Evolutionary conservation across 495 filamentous ascomycete genomes (phyloP).

Genomic region (Lindgomyces ingoldianus): DNA sequence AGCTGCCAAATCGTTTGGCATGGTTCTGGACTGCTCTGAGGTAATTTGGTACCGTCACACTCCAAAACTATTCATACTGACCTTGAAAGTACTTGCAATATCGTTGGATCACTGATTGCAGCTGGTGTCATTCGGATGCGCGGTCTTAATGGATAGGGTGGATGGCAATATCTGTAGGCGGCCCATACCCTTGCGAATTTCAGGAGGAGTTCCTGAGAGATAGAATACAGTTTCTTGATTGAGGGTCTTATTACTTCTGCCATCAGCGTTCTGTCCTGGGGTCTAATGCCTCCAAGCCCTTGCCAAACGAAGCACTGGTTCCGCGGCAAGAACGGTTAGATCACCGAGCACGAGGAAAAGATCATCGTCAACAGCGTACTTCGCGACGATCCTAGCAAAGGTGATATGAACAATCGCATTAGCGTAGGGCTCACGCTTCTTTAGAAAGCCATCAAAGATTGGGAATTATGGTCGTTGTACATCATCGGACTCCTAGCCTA

Average conservation of each 20-base stretch:
- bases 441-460: constrained; percentile 54
- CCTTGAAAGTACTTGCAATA: constrained; percentile 37
- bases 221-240: constrained; percentile 12
- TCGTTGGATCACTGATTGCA: constrained; percentile 54
- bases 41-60: background rate
- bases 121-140: constrained; percentile 55
- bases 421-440: constrained; percentile 51
- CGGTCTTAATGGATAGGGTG: constrained; percentile 51
- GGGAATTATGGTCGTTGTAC: constrained; percentile 63
- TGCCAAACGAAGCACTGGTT: constrained; percentile 58
- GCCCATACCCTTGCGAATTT: too few species aligned
- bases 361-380: constrained; percentile 65
- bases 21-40: constrained; percentile 53
- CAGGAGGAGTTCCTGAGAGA: background rate
- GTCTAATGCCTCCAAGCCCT: constrained; percentile 55
- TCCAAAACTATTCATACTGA: background rate
- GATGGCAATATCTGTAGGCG: constrained; percentile 57
- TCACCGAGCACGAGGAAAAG: constrained; percentile 57
- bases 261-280: constrained; percentile 56
- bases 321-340: constrained; percentile 56
- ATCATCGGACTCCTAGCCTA: constrained; percentile 38
- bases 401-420: constrained; percentile 64
- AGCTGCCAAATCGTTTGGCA: constrained; percentile 54
- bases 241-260: constrained; percentile 53
- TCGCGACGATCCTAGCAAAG: constrained; percentile 65